These are phyloP conservation scores for Plasmodium reichenowi DNA, from an alignment of 169 alveolate genomes.

Conservation along the genomic window DNA sequence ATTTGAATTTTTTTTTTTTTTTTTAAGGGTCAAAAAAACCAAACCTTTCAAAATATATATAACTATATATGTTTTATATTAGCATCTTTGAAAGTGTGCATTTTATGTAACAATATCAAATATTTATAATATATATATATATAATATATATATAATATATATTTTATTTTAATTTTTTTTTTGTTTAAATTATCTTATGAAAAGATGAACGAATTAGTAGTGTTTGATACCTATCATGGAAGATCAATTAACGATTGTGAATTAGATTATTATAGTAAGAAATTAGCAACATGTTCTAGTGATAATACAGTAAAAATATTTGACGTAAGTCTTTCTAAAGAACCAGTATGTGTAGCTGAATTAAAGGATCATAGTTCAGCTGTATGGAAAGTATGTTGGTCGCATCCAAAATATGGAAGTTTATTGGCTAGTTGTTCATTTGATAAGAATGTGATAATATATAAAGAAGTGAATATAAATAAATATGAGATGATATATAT, in stretches of 20 bases:
- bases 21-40: too few relatives aligned
- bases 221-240: conserved; percentile 82
- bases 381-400: conserved; percentile 92
- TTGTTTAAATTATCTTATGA: neutral
- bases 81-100: neutral
- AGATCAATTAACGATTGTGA: conserved; percentile 86
- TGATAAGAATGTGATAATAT: conserved; percentile 89
- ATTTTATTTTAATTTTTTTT: neutral
- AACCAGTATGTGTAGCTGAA: conserved; percentile 78
- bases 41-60: too few relatives aligned
- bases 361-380: conserved; percentile 89
- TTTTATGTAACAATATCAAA: neutral
- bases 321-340: conserved; percentile 83
- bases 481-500: conserved; percentile 84
- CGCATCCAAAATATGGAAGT: conserved; percentile 93
- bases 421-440: conserved; percentile 91
- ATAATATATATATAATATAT: neutral
- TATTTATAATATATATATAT: conserved; percentile 5
- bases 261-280: conserved; percentile 89
- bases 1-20: too few relatives aligned
- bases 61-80: too few relatives aligned
- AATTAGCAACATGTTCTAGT: conserved; percentile 89
- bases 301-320: conserved; percentile 87
- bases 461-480: conserved; percentile 84
- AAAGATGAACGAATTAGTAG: conserved; percentile 79